phyloP scores from a whole-genome alignment of 1,139 yeast species.

The Taphrina betulina region DNA sequence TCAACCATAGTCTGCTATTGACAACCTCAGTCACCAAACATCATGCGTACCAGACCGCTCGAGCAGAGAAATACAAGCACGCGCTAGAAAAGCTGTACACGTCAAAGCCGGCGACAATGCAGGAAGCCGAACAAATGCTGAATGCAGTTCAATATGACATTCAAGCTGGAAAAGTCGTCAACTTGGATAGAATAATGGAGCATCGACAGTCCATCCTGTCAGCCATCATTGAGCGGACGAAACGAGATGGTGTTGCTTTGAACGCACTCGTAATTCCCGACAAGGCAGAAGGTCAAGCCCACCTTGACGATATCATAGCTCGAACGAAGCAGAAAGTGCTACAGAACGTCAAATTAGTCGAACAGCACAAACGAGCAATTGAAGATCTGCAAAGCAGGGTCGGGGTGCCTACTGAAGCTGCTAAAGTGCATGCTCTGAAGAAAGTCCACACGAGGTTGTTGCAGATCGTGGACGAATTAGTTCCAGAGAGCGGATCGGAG shows the following conservation, averaged over 20 bases:
- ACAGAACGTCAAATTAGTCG: background rate
- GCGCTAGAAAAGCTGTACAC: background rate
- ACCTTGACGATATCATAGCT: background rate
- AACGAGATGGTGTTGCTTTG: background rate
- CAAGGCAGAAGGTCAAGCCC: background rate
- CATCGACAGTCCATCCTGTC: background rate
- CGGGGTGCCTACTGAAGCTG: background rate
- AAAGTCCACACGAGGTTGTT: background rate
- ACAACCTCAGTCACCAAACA: background rate
- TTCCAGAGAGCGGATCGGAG: background rate
- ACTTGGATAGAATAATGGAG: slow-evolving; percentile 3
- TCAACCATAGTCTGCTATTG: background rate
- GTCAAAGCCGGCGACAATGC: background rate
- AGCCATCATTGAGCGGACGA: slow-evolving; percentile 1
- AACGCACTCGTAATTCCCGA: background rate
- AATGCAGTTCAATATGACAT: slow-evolving; percentile 4
- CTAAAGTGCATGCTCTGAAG: background rate
- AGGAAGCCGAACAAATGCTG: slow-evolving; percentile 4
- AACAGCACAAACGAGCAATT: background rate
- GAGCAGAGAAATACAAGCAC: background rate
- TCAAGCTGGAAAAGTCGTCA: background rate
- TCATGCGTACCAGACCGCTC: background rate
- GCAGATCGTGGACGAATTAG: slow-evolving; percentile 1
- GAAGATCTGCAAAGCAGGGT: background rate
- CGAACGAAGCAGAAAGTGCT: background rate